These are phyloP conservation scores for Trichosporon coremiiforme DNA, from an alignment of 1,284 basidiomycete species.

Conservation along the genomic window DNA sequence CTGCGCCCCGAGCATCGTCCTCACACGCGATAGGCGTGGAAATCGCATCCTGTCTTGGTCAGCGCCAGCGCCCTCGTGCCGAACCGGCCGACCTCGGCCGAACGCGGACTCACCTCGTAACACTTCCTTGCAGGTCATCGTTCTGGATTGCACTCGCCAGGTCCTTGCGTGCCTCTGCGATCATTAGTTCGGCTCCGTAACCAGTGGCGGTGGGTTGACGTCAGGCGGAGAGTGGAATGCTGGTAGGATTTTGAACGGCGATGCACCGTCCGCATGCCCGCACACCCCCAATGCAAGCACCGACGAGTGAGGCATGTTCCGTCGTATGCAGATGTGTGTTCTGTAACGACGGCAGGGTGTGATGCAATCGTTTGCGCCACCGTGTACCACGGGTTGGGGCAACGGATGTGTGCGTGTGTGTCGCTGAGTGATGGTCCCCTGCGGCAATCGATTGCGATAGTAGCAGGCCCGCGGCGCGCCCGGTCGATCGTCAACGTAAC, in stretches of 20 bases:
- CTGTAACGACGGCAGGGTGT: neutral
- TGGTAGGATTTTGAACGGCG: neutral
- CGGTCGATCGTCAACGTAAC: neutral
- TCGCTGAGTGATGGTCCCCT: neutral
- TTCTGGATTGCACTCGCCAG: conserved; percentile 75
- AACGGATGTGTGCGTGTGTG: neutral
- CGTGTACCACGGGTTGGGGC: neutral
- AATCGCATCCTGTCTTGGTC: conserved; percentile 57
- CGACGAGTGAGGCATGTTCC: neutral
- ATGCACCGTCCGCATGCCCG: neutral
- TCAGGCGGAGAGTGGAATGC: neutral
- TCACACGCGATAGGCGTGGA: conserved; percentile 57
- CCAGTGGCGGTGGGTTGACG: neutral
- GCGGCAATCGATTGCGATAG: neutral
- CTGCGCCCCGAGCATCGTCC: conserved; percentile 56
- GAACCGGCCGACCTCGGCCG: neutral
- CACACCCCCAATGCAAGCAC: neutral
- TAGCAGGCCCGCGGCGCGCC: neutral
- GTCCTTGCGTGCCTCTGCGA: conserved; percentile 66
- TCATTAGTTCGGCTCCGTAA: neutral
- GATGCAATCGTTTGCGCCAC: neutral
- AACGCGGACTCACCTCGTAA: conserved; percentile 61
- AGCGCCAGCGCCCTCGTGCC: conserved; percentile 13
- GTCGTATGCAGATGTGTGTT: neutral
- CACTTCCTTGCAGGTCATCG: conserved; percentile 83